Evolutionary conservation across 495 filamentous ascomycete species (phyloP).

Genomic region (Aspergillus carlsbadensis): DNA sequence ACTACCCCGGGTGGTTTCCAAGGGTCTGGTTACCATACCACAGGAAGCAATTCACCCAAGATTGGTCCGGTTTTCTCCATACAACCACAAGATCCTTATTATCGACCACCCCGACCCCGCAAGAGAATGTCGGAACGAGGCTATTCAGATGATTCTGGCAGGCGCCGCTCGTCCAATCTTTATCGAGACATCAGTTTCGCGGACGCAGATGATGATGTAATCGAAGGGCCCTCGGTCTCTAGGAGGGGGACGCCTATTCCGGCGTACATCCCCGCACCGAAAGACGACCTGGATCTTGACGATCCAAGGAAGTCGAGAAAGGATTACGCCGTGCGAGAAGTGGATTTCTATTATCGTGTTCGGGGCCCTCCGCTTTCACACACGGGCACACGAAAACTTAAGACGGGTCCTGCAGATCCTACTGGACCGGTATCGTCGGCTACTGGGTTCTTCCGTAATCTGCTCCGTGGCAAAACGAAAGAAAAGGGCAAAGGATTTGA

Average conservation of each 20-base stretch:
- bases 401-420: constrained; percentile 93
- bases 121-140: constrained; percentile 55
- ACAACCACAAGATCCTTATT: constrained; percentile 68
- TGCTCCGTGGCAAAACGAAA: constrained; percentile 80
- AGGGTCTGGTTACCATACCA: constrained; percentile 51
- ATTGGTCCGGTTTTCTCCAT: constrained; percentile 45
- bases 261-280: constrained; percentile 47
- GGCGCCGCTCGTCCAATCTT: constrained; percentile 35
- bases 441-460: constrained; percentile 78
- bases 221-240: constrained; percentile 50
- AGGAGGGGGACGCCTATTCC: constrained; percentile 52
- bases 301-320: constrained; percentile 54
- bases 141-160: constrained; percentile 38
- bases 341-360: constrained; percentile 93
- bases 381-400: constrained; percentile 74
- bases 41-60: constrained; percentile 36
- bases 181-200: constrained; percentile 40
- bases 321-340: constrained; percentile 89
- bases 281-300: constrained; percentile 56
- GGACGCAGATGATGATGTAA: constrained; percentile 36
- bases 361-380: constrained; percentile 86
- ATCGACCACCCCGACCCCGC: constrained; percentile 74
- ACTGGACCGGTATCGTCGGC: constrained; percentile 86
- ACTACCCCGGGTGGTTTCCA: constrained; percentile 70
- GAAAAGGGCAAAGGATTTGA: constrained; percentile 94